Evolutionary conservation across 2,329 filamentous ascomycete genomes (phyloP).

Genomic region (Aspergillus neoniger): DNA sequence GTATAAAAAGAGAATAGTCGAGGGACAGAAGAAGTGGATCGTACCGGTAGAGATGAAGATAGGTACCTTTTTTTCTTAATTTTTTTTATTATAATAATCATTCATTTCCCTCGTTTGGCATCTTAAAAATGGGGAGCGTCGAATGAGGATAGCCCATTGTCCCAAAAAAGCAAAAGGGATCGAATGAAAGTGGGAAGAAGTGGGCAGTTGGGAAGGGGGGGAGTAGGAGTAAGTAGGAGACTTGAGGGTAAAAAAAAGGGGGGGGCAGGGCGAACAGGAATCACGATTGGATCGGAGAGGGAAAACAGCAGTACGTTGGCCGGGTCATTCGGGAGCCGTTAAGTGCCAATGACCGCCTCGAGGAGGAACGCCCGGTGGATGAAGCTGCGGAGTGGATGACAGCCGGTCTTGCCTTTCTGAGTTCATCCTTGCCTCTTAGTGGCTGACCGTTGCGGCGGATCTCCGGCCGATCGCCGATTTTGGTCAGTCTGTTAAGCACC

Average conservation of each 20-base stretch:
- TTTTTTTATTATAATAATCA: not conserved
- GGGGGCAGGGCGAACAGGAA: conserved; percentile 4
- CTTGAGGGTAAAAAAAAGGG: not conserved
- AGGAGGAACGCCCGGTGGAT: conserved; percentile 1
- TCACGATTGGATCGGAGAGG: conserved; percentile 3
- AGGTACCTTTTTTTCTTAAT: not conserved
- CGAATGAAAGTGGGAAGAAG: no score
- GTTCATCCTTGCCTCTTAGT: not conserved
- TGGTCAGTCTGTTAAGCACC: not conserved
- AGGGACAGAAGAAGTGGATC: not conserved
- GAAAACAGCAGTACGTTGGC: conserved; percentile 5
- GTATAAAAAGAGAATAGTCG: not conserved
- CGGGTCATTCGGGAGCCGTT: conserved; percentile 18
- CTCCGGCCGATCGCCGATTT: not conserved
- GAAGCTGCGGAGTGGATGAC: not conserved
- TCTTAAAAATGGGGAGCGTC: not conserved
- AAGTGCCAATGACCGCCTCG: conserved; percentile 18
- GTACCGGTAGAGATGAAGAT: not conserved
- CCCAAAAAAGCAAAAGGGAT: conserved; percentile 3
- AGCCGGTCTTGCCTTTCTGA: not conserved
- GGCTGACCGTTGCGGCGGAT: conserved; percentile 4
- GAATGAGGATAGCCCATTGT: conserved; percentile 1
- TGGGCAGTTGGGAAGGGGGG: no score
- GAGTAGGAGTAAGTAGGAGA: not conserved
- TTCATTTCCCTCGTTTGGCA: not conserved